Conservation (phyloP, 2,329 filamentous ascomycete genomes). For the Cladophialophora yegresii region DNA sequence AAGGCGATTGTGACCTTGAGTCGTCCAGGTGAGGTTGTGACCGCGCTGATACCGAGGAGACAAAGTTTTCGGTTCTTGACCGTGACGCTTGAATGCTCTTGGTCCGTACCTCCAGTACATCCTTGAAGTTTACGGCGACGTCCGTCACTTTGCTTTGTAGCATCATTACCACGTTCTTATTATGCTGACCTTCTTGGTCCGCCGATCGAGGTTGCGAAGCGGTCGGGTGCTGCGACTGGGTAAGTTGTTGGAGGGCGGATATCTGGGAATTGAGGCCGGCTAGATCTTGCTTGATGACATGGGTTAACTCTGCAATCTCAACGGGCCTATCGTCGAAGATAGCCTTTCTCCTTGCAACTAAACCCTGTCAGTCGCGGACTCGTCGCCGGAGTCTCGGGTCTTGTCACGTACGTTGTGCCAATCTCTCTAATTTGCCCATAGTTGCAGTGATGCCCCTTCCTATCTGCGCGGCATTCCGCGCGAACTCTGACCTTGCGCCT, state of each 20-base stretch:
- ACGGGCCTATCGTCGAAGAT: conserved; percentile 96
- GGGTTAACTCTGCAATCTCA: conserved; percentile 95
- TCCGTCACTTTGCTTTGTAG: conserved; percentile 59
- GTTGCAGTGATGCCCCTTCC: conserved; percentile 87
- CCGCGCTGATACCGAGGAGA: conserved; percentile 81
- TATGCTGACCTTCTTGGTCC: conserved; percentile 90
- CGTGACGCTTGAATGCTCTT: conserved; percentile 97
- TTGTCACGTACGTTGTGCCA: conserved; percentile 71
- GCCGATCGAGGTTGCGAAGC: conserved; percentile 48
- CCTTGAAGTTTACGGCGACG: conserved; percentile 94
- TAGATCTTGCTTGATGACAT: conserved; percentile 96
- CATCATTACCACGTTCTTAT: conserved; percentile 71
- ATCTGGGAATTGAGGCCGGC: conserved; percentile 85
- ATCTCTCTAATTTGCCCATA: conserved; percentile 90
- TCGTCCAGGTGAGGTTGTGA: conserved; percentile 64
- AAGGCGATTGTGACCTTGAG: conserved; percentile 75
- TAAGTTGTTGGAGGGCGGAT: conserved; percentile 73
- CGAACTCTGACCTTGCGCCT: conserved; percentile 82
- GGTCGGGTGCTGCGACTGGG: conserved; percentile 72
- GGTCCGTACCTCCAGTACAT: conserved; percentile 91
- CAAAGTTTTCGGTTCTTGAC: conserved; percentile 92
- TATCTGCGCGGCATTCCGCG: conserved; percentile 85
- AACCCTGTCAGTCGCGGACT: conserved; percentile 18
- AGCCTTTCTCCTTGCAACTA: conserved; percentile 92
- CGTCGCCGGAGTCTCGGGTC: not conserved